A percentile compares a stretch with the other conserved stretches of the same genome.
Conservation (phyloP, 192 early-diverging fungal species). For the Linderina pennispora region DNA sequence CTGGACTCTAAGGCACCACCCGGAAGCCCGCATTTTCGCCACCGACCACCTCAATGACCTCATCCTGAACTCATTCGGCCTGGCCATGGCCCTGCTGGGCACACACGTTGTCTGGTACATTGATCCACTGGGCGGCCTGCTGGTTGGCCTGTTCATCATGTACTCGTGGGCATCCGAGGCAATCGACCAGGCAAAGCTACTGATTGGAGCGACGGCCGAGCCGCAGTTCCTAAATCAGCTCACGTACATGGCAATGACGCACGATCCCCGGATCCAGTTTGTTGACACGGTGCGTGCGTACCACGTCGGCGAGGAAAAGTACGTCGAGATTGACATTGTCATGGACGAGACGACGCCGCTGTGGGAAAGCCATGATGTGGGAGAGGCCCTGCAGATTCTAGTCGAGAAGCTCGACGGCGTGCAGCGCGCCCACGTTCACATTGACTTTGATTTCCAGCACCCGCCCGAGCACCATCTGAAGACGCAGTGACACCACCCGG, state of each 20-base stretch:
- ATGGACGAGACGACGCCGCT: slow-evolving; percentile 74
- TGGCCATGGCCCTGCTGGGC: slow-evolving; percentile 57
- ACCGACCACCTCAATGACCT: slow-evolving; percentile 67
- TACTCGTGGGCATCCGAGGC: slow-evolving; percentile 55
- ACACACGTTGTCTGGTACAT: slow-evolving; percentile 54
- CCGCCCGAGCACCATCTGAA: slow-evolving; percentile 62
- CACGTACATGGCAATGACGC: slow-evolving; percentile 77
- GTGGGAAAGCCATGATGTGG: slow-evolving; percentile 78
- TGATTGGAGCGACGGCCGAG: slow-evolving; percentile 72
- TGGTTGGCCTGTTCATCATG: slow-evolving; percentile 58
- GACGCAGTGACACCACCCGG: slow-evolving; percentile 37
- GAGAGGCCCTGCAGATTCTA: slow-evolving; percentile 77
- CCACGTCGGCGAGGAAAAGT: slow-evolving; percentile 72
- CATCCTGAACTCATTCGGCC: slow-evolving; percentile 57
- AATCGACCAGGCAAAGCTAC: slow-evolving; percentile 58
- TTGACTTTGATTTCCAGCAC: slow-evolving; percentile 83
- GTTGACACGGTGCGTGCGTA: slow-evolving; percentile 78
- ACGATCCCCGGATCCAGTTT: slow-evolving; percentile 51
- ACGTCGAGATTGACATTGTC: slow-evolving; percentile 92
- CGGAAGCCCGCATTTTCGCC: slow-evolving; percentile 51
- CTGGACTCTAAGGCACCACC: slow-evolving; percentile 25
- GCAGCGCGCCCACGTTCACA: slow-evolving; percentile 88
- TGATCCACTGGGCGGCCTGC: slow-evolving; percentile 59
- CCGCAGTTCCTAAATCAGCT: slow-evolving; percentile 64
- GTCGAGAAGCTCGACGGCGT: slow-evolving; percentile 75